phyloP scores from a whole-genome alignment of 2,329 filamentous ascomycete genomes.

The Biscogniauxia sp. region DNA sequence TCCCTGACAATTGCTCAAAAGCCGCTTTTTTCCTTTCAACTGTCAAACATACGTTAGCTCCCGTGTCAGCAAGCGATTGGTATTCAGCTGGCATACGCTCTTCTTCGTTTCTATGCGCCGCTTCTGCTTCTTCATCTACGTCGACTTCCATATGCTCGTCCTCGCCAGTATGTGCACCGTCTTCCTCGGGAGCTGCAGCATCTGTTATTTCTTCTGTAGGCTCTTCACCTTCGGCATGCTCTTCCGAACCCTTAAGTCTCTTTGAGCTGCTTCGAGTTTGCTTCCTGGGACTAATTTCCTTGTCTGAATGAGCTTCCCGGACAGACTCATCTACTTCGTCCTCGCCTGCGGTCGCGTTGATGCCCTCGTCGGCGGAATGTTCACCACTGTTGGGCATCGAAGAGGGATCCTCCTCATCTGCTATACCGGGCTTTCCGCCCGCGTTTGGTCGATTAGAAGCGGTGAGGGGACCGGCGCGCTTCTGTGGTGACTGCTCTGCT shows the following conservation, averaged over 20 bases:
- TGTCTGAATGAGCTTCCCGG: conserved; percentile 23
- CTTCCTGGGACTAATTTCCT: conserved; percentile 25
- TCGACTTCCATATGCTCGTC: conserved; percentile 55
- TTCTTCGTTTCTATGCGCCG: conserved; percentile 61
- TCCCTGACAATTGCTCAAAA: conserved; percentile 72
- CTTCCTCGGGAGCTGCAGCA: conserved; percentile 37
- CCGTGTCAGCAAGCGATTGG: conserved; percentile 5
- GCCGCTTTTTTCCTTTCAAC: conserved; percentile 77
- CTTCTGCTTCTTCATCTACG: conserved; percentile 59
- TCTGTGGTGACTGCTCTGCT: conserved; percentile 20
- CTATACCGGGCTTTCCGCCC: conserved; percentile 33
- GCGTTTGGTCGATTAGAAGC: conserved; percentile 25
- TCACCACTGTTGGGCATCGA: conserved; percentile 31
- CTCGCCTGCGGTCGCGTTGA: conserved; percentile 20
- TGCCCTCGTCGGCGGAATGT: conserved; percentile 32
- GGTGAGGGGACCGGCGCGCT: conserved; percentile 28
- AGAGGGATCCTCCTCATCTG: conserved; percentile 35
- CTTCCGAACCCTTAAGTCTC: conserved; percentile 30
- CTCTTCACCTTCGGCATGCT: conserved; percentile 16
- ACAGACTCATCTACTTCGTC: conserved; percentile 21
- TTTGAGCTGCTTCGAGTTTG: conserved; percentile 36
- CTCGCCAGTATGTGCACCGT: conserved; percentile 48
- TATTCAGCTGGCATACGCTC: conserved; percentile 48
- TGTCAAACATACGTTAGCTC: conserved; percentile 41
- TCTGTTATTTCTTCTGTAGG: conserved; percentile 33